Evolutionary conservation across 2,329 filamentous ascomycete genomes (phyloP).

Genomic region (Fusarium lateritium): DNA sequence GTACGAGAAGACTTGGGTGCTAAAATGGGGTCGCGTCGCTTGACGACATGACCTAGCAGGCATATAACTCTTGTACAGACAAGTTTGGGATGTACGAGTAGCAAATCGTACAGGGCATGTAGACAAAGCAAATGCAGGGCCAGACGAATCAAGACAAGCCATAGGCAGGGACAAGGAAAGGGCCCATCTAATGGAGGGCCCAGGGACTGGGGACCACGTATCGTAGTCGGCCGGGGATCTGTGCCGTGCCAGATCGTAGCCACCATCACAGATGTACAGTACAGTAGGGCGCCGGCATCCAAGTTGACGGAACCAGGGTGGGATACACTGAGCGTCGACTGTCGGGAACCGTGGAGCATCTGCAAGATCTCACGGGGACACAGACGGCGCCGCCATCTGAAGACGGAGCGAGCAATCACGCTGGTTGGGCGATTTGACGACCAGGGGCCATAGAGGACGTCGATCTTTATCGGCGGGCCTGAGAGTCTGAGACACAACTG

Average conservation of each 20-base stretch:
- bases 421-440: slow-evolving; percentile 50
- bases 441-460: slow-evolving; percentile 34
- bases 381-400: slow-evolving; percentile 51
- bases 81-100: slow-evolving; percentile 24
- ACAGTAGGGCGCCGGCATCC: slow-evolving; percentile 48
- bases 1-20: slow-evolving; percentile 43
- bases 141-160: slow-evolving; percentile 39
- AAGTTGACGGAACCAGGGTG: slow-evolving; percentile 53
- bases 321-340: slow-evolving; percentile 46
- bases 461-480: slow-evolving; percentile 43
- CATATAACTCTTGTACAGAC: slow-evolving; percentile 28
- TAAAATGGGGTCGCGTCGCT: slow-evolving; percentile 38
- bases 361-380: slow-evolving; percentile 53
- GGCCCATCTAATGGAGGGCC: slow-evolving; percentile 28
- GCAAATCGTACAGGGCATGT: slow-evolving; percentile 31
- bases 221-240: slow-evolving; percentile 39
- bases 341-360: slow-evolving; percentile 49
- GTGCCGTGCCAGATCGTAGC: slow-evolving; percentile 46
- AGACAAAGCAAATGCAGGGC: slow-evolving; percentile 41
- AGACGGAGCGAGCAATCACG: slow-evolving; percentile 41
- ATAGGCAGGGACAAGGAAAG: slow-evolving; percentile 35
- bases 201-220: slow-evolving; percentile 37
- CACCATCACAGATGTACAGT: slow-evolving; percentile 37
- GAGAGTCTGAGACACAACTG: slow-evolving; percentile 48
- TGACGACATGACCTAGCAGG: slow-evolving; percentile 40